Evolutionary conservation across 225 moss, liverwort and hornwort species (phyloP).

Genomic region (Climacium dendroides): DNA sequence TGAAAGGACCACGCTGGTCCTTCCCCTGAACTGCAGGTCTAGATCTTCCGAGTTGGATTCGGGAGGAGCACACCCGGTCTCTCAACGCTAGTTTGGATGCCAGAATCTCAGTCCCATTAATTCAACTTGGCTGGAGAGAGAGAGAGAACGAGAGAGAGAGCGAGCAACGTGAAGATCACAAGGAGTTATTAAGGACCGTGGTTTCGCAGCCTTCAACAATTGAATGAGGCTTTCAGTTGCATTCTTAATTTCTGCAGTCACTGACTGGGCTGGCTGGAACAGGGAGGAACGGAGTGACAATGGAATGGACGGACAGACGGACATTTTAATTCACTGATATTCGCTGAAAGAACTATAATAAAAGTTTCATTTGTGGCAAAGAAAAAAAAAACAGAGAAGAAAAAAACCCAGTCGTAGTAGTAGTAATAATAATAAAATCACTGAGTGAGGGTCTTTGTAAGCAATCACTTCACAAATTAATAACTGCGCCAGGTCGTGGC

Average conservation of each 20-base stretch:
- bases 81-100: not conserved
- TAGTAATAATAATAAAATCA: too few species aligned
- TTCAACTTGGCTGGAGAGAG: too few species aligned
- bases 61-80: not conserved
- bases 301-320: not conserved
- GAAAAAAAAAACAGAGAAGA: too few species aligned
- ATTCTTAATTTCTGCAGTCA: not conserved
- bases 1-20: not conserved
- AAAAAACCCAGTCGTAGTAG: too few species aligned
- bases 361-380: too few species aligned
- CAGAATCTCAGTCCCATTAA: not conserved
- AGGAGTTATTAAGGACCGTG: too few species aligned
- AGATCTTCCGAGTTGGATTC: not conserved
- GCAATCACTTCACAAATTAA: not conserved
- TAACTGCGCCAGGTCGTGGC: not conserved
- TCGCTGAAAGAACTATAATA: not conserved
- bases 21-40: not conserved
- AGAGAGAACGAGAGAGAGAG: too few species aligned
- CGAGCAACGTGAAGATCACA: too few species aligned
- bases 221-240: not conserved
- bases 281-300: too few species aligned
- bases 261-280: too few species aligned
- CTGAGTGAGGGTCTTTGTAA: not conserved
- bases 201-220: not conserved
- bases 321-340: not conserved